Percentiles rank a stretch among this genome's conserved stretches.
Conservation (phyloP, 257 asterid genomes). For the Solanum peruvianum region DNA sequence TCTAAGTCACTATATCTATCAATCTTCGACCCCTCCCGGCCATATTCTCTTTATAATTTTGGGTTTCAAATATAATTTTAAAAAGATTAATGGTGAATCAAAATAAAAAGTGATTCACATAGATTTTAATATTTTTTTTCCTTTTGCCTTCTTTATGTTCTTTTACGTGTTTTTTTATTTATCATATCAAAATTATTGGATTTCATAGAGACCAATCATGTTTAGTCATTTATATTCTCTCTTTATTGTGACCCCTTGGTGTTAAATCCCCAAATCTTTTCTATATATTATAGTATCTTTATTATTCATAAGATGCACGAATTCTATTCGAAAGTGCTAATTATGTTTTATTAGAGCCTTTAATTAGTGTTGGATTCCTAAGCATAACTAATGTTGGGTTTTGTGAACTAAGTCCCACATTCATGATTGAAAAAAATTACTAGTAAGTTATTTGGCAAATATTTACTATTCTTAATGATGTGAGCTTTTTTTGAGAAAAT, state of each 20-base stretch:
- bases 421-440: not conserved
- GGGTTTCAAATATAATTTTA: not conserved
- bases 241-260: not conserved
- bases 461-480: not conserved
- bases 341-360: not conserved
- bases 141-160: not conserved
- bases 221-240: not conserved
- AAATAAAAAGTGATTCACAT: not conserved
- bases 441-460: not conserved
- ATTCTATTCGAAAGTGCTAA: not conserved
- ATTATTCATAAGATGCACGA: not conserved
- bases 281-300: not conserved
- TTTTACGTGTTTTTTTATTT: not conserved
- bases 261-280: not conserved
- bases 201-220: not conserved
- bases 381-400: not conserved
- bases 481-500: not conserved
- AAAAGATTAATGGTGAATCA: not conserved
- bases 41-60: not conserved
- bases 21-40: too few species aligned
- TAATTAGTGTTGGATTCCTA: not conserved
- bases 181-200: not conserved
- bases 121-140: not conserved
- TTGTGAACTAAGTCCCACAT: not conserved
- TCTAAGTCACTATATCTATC: not conserved